Evolutionary conservation across 2,329 filamentous ascomycete genomes (phyloP), one percentile per base, ranked within the genome.

Genomic region (Diaporthe velutina): DNA sequence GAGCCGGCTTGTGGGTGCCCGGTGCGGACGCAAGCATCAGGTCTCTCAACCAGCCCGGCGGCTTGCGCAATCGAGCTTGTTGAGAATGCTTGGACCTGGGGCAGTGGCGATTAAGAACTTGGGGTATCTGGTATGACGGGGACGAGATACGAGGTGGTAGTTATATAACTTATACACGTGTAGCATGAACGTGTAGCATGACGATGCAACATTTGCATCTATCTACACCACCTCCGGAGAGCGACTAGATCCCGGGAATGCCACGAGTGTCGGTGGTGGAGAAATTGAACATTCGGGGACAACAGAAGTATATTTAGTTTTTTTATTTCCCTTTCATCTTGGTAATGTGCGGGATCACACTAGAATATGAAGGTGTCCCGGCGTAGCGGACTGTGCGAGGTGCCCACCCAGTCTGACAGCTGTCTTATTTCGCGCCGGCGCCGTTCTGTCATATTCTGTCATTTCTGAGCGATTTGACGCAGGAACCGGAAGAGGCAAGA

Each of bases 401-500:
- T 28, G 52, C 58, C 58, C 42, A 22, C 64, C n/a, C 48, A 40
- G 48, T 28, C 8, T 68, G 64, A 54, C 64, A 68, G 64, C 22
- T 54, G 48, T 54, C 64, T 54, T 52, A 54, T 54, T 40, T 38
- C 22, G 33, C 64, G 64, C 40, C 15, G 40, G 48, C n/a, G 48
- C 28, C 7, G 40, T 50, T 38, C 61, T 67, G 61, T 52, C 61
- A 52, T 52, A 19, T 40, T 54, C 64, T 68, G 64, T 68, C 64
- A 68, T 54, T 68, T 68, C 45, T 68, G 64, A 68, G 64, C 64
- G 64, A 68, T 68, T 68, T 54, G 64, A 68, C 64, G 64, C 64
- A 68, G 48, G 64, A 68, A 54, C 64, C 64, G 64, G 64, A 54
- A 54, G 45, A 68, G 64, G 48, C 45, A 54, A 54, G 45, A 68